These are phyloP conservation scores for Penicillium subrubescens DNA, from an alignment of 495 filamentous ascomycete species.

Conservation along the genomic window DNA sequence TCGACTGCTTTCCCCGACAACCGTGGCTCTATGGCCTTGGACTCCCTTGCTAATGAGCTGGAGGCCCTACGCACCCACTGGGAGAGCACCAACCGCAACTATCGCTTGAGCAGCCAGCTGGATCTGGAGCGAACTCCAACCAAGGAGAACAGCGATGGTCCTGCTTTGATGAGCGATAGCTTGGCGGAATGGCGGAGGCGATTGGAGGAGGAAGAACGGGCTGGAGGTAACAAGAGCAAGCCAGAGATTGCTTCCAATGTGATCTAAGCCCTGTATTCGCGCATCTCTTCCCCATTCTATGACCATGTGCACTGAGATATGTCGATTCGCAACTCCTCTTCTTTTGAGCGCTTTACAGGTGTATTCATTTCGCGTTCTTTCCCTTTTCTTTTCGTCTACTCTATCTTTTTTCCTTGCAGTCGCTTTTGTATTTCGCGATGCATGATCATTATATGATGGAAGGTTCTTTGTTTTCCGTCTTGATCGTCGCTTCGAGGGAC, in stretches of 20 bases:
- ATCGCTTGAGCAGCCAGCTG: conserved; percentile 80
- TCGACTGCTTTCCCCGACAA: conserved; percentile 64
- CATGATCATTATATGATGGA: conserved; percentile 29
- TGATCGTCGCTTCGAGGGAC: conserved; percentile 15
- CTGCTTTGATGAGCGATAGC: conserved; percentile 61
- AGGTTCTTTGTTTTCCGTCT: conserved; percentile 15
- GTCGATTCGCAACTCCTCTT: conserved; percentile 20
- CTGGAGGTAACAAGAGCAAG: conserved; percentile 23
- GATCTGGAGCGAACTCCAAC: conserved; percentile 75
- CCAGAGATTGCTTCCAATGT: conserved; percentile 32
- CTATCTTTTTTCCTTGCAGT: conserved; percentile 2
- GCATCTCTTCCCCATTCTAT: conserved; percentile 13
- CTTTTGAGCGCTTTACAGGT: conserved; percentile 26
- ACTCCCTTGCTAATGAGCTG: conserved; percentile 87
- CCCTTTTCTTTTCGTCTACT: not conserved
- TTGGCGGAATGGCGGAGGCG: conserved; percentile 74
- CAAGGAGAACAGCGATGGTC: conserved; percentile 51
- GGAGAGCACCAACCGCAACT: conserved; percentile 94
- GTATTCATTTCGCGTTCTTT: conserved; percentile 19
- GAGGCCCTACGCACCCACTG: conserved; percentile 87
- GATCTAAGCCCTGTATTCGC: conserved; percentile 31
- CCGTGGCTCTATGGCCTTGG: conserved; percentile 82
- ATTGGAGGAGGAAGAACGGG: conserved; percentile 64
- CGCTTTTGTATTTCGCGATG: conserved; percentile 18
- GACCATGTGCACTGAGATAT: conserved; percentile 32